Evolutionary conservation across 768 basidiomycete genomes (phyloP).

Genomic region (Udeniomyces megalosporus): DNA sequence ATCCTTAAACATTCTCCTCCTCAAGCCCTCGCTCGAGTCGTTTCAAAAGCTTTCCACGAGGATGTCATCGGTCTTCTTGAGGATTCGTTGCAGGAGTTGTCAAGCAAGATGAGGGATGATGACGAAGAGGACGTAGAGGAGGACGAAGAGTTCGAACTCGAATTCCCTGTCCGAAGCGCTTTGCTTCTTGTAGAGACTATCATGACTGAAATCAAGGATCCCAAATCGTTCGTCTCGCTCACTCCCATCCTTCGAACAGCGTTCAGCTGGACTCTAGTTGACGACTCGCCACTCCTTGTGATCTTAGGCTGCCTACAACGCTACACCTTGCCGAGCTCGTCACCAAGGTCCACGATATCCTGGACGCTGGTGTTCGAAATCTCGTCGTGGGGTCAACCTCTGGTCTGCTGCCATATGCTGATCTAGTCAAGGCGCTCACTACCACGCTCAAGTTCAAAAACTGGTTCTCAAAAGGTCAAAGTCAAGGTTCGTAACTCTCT

Average conservation of each 20-base stretch:
- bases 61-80: constrained; percentile 6
- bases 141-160: constrained; percentile 6
- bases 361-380: too few relatives aligned
- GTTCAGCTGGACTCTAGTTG: background rate
- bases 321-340: background rate
- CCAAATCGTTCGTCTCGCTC: background rate
- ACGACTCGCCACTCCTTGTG: too few relatives aligned
- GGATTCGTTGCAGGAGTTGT: background rate
- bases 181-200: background rate
- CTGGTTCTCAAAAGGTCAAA: background rate
- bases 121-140: constrained; percentile 4
- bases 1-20: background rate
- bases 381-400: too few relatives aligned
- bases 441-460: background rate
- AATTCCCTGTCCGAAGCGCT: constrained; percentile 7
- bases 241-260: too few relatives aligned
- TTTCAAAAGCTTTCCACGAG: constrained; percentile 8
- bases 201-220: constrained; percentile 2
- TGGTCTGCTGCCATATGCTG: background rate
- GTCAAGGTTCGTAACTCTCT: background rate
- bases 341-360: background rate
- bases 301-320: too few relatives aligned
- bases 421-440: background rate
- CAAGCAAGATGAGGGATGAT: too few relatives aligned
- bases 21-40: background rate